Conservation (phyloP, 73 alveolate species). For the Paramecium sexaurelia region DNA sequence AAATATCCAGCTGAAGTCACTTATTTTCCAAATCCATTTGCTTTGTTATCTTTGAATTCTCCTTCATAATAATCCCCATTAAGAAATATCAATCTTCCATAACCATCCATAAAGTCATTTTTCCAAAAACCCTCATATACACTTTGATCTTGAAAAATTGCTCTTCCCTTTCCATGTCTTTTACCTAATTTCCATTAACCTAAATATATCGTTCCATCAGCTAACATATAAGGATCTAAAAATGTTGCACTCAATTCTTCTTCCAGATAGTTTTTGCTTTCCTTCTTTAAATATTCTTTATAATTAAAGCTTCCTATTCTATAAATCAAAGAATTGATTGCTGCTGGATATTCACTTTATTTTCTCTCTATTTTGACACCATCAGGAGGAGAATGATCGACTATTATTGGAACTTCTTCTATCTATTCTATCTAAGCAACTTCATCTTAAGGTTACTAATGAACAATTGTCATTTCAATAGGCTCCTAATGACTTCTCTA, state of each 20-base stretch:
- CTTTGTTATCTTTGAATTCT: slow-evolving; percentile 65
- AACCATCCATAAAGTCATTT: slow-evolving; percentile 30
- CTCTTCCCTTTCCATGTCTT: slow-evolving; percentile 58
- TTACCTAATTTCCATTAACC: slow-evolving; percentile 67
- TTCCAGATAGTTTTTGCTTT: not conserved
- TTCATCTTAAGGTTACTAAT: slow-evolving; percentile 14
- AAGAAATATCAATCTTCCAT: slow-evolving; percentile 62
- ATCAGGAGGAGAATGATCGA: slow-evolving; percentile 40
- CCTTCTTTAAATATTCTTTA: slow-evolving; percentile 39
- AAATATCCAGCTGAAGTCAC: slow-evolving; percentile 7
- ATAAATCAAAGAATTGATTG: not conserved
- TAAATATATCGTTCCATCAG: slow-evolving; percentile 42
- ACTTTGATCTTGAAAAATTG: slow-evolving; percentile 51
- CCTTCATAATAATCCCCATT: slow-evolving; percentile 77
- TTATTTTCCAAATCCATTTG: slow-evolving; percentile 68
- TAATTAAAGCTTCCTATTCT: slow-evolving; percentile 5
- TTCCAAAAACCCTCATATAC: slow-evolving; percentile 69
- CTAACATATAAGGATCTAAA: slow-evolving; percentile 36
- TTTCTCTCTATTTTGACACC: not conserved
- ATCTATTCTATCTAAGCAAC: not conserved
- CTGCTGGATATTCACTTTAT: not conserved
- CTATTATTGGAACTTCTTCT: not conserved
- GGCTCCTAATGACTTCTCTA: slow-evolving; percentile 44
- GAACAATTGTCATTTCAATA: not conserved
- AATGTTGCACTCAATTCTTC: not conserved